phyloP scores from a whole-genome alignment of 805 yeast genomes.

The Cyberlindnera euphorbiiphila region DNA sequence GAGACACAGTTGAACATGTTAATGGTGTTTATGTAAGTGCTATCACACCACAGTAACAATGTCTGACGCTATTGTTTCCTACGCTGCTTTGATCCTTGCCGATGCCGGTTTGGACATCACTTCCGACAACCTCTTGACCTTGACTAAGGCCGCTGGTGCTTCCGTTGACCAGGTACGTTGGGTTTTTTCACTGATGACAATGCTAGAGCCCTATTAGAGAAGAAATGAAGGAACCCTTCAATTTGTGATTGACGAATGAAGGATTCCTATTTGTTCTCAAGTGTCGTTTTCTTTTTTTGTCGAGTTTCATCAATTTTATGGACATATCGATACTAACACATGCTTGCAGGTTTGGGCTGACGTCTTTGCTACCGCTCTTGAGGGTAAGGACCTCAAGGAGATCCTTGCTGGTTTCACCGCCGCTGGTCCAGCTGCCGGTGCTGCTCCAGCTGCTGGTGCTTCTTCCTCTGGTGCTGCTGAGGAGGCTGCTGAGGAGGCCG shows the following conservation, averaged over 20 bases:
- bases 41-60: conserved; percentile 37
- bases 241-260: too few relatives aligned
- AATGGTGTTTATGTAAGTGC: neutral
- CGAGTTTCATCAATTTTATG: too few relatives aligned
- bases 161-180: conserved; percentile 51
- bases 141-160: conserved; percentile 76
- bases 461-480: conserved; percentile 44
- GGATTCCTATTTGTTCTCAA: too few relatives aligned
- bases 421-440: conserved; percentile 48
- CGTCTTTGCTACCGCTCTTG: conserved; percentile 78
- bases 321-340: conserved; percentile 2
- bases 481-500: conserved; percentile 59
- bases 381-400: conserved; percentile 70
- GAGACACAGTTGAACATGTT: conserved; percentile 1
- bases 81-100: conserved; percentile 98
- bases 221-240: neutral
- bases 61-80: conserved; percentile 94
- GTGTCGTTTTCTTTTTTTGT: too few relatives aligned
- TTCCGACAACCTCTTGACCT: conserved; percentile 69
- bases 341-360: conserved; percentile 63
- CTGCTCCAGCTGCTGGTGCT: conserved; percentile 45
- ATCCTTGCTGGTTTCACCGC: conserved; percentile 56
- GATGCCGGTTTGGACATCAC: conserved; percentile 96
- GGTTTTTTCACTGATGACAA: conserved; percentile 4
- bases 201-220: too few relatives aligned